These are phyloP conservation scores for Boletus tomentosulus DNA, from an alignment of 768 basidiomycete genomes.

Conservation along the genomic window DNA sequence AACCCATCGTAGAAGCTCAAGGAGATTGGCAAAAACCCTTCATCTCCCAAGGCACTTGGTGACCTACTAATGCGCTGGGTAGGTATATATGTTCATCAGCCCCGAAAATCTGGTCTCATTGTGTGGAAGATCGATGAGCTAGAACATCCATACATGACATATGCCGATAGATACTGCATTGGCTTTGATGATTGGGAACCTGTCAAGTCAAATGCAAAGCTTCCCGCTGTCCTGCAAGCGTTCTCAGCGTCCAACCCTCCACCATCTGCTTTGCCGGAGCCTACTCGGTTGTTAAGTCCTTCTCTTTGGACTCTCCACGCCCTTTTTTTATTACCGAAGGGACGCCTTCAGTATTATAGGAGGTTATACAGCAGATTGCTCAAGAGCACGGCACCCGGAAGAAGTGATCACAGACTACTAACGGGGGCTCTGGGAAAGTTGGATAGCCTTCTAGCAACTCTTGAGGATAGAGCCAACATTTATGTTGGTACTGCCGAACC, in stretches of 20 bases:
- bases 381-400: slow-evolving; percentile 80
- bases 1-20: slow-evolving; percentile 69
- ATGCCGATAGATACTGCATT: slow-evolving; percentile 62
- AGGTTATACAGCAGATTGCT: slow-evolving; percentile 84
- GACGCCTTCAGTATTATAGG: slow-evolving; percentile 85
- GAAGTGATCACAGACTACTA: slow-evolving; percentile 81
- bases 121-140: slow-evolving; percentile 80
- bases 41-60: slow-evolving; percentile 89
- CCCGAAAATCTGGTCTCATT: slow-evolving; percentile 16
- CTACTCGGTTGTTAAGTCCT: slow-evolving; percentile 33
- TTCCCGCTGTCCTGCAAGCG: slow-evolving; percentile 59
- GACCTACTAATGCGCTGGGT: slow-evolving; percentile 98
- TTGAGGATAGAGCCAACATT: slow-evolving; percentile 56
- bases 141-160: slow-evolving; percentile 79
- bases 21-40: slow-evolving; percentile 89
- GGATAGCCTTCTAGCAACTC: slow-evolving; percentile 61
- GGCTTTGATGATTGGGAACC: slow-evolving; percentile 86
- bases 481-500: slow-evolving; percentile 8
- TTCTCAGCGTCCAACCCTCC: slow-evolving; percentile 69
- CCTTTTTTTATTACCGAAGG: slow-evolving; percentile 82
- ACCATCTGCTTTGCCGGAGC: slow-evolving; percentile 37
- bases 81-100: slow-evolving; percentile 26
- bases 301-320: slow-evolving; percentile 79
- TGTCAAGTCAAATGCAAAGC: slow-evolving; percentile 69
- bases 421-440: slow-evolving; percentile 77